Evolutionary conservation across 306 rosid species (phyloP), one percentile per base, ranked within the genome.

Genomic region (Lathyrus oleraceus): DNA sequence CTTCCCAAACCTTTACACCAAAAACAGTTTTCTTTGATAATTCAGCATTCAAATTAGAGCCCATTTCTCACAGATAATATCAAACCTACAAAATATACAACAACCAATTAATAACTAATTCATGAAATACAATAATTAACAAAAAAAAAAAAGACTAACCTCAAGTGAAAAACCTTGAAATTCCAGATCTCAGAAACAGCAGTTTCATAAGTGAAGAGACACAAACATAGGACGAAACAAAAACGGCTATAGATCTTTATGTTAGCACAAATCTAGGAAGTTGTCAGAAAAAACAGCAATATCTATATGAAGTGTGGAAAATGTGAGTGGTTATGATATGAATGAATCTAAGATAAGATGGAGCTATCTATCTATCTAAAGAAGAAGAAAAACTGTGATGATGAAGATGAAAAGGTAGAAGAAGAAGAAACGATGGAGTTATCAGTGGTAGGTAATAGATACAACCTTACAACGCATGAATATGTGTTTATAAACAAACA

Each of bases 1-100:
- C 72, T 79, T 90, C 89, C 98, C 98, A 93, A 69, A 88, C 96
- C 82, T 88, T 85, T 6, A 93, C 86, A 69, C 81, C 86, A 42
- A 88, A 70, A 56, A 90, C 30, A 63, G 91, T 84, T 79, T 76
- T 79, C 96, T 88, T 87, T 62, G 96, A 88, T 15, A 93, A 76
- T 67, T 82, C 90, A 42, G 82, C 83, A 56, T 74, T 85, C 38
- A 93, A 91, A 87, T 75, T 69, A 35, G 80, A 69, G 70, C 83
- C 88, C 98, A 93, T 93, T 61, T 65, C 72, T 39, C 52, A 69
- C 5, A 42, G 61, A 53, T 67, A 3, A 9, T 14, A 39, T 6
- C 11, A 16, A 1, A 74, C 89, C 89, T 87, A 76, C 82, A 83
- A 10, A 48, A 44, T 5, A 47, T 15, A 12, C 6, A 57, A 20